Base-by-base conservation (phyloP, 2,329 filamentous ascomycete species). In the Lojkania enalia region DNA sequence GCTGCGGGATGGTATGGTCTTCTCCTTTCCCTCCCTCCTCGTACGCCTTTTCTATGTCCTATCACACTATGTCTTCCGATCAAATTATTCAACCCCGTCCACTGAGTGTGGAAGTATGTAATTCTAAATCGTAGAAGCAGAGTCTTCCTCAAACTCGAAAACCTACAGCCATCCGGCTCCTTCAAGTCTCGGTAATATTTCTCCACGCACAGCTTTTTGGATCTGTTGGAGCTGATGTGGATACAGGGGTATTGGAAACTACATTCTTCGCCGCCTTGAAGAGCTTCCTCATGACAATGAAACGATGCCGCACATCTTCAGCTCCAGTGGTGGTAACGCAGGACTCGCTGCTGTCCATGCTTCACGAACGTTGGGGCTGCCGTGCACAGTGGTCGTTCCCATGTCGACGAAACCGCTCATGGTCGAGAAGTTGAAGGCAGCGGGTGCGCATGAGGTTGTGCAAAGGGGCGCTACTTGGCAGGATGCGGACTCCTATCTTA, bases 131-230 rank as follows among this genome's bases (percentile, higher is more conserved):
- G 62, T 55, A 73, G 64, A 69, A 77, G 87, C 74, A 85, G 87
- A 73, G 82, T 95, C 68, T 88, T 87, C 69, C 83, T 95, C 61
- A 95, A 95, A 70, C 81, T 94, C 51, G 89, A 95, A 60, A 88
- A 87, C 64, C 80, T 90, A 42, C 90, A 95, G 63, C 90, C 89
- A 3, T 87, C 86, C 16, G 87, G 87, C 52, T 91, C 87, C 29
- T 95, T 95, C 82, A 94, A 95, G 70, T 91, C 87, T 35, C 59
- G 66, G 66, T 69, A 66, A 48, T 57, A 21, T 23, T n/a, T n/a
- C n/a, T 35, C 40, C 16, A 13, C 13, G 25, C 9, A 5, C 19
- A n/a, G 13, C 33, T 37, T 30, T 7, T 27, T n/a, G 23, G 23
- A 20, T 35, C 25, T 41, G 6, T 25, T 3, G 9, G 5, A 30